Conservation (phyloP, 176 grass and related monocot species). For the Bothriochloa decipiens region DNA sequence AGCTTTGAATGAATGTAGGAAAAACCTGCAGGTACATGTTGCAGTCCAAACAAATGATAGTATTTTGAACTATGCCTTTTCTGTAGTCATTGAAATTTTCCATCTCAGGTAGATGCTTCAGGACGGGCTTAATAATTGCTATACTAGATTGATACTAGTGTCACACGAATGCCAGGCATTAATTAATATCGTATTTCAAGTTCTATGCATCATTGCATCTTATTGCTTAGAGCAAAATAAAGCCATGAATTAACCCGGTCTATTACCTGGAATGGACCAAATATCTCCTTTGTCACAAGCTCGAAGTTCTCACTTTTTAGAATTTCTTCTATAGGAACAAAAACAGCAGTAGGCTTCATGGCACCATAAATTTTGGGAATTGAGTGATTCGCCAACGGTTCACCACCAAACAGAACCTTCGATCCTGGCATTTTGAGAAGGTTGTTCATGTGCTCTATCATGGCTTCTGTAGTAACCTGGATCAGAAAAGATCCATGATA, state of each 20-base stretch:
- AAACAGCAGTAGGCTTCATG: constrained; percentile 84
- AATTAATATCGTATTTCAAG: not conserved
- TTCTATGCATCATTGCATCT: not conserved
- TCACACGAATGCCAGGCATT: not conserved
- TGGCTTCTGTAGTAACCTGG: constrained; percentile 84
- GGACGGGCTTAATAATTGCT: not conserved
- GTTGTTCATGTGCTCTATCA: constrained; percentile 73
- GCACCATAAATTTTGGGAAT: constrained; percentile 97
- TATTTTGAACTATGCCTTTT: not conserved
- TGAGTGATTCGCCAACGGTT: constrained; percentile 79
- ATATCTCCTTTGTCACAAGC: constrained; percentile 87
- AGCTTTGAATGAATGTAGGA: not conserved
- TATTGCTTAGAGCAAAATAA: not conserved
- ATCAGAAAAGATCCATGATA: not conserved
- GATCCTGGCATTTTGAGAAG: constrained; percentile 93
- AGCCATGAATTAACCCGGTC: not conserved
- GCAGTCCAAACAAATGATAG: not conserved
- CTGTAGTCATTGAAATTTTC: not conserved
- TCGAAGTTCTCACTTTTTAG: constrained; percentile 78
- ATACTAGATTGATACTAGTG: constrained; percentile 9
- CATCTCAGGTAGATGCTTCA: not conserved
- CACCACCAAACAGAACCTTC: constrained; percentile 86
- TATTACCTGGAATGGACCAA: constrained; percentile 93
- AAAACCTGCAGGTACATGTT: not conserved
- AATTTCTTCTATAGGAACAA: constrained; percentile 87